A percentile compares a stretch with the other conserved stretches of the same genome.
phyloP scores from a whole-genome alignment of 192 early-diverging fungal species.

The Chytriomyces sp. region DNA sequence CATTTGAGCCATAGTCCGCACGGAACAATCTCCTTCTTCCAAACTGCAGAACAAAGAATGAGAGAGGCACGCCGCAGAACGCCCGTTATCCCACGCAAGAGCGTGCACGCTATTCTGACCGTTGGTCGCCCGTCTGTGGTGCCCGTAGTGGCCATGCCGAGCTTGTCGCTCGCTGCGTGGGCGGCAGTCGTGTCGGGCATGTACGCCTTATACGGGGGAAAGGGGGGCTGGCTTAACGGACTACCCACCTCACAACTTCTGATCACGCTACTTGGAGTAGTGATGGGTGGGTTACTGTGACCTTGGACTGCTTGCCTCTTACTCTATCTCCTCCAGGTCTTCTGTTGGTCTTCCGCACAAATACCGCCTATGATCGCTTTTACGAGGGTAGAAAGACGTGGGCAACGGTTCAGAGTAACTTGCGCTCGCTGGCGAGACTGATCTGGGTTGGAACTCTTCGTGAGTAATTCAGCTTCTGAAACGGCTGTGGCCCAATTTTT shows the following conservation, averaged over 20 bases:
- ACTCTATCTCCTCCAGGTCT: slow-evolving; percentile 33
- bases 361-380: slow-evolving; percentile 69
- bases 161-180: slow-evolving; percentile 2
- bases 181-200: not conserved
- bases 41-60: not conserved
- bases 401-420: slow-evolving; percentile 68
- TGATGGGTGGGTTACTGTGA: not conserved
- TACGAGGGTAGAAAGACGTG: slow-evolving; percentile 88
- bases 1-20: too few relatives aligned
- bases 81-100: not conserved
- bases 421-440: slow-evolving; percentile 79
- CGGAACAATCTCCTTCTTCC: not conserved
- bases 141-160: slow-evolving; percentile 3
- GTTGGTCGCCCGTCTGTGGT: not conserved
- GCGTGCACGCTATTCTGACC: not conserved
- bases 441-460: slow-evolving; percentile 63
- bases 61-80: not conserved
- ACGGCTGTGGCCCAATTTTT: too few relatives aligned
- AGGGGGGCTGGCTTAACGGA: not conserved
- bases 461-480: too few relatives aligned
- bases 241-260: not conserved
- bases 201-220: not conserved
- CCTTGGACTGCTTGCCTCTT: too few relatives aligned
- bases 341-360: slow-evolving; percentile 82
- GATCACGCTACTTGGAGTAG: not conserved